A percentile compares a stretch with the other conserved stretches of the same genome.
Conservation (phyloP, 2,329 filamentous ascomycete genomes). For the Fusarium austroafricanum region DNA sequence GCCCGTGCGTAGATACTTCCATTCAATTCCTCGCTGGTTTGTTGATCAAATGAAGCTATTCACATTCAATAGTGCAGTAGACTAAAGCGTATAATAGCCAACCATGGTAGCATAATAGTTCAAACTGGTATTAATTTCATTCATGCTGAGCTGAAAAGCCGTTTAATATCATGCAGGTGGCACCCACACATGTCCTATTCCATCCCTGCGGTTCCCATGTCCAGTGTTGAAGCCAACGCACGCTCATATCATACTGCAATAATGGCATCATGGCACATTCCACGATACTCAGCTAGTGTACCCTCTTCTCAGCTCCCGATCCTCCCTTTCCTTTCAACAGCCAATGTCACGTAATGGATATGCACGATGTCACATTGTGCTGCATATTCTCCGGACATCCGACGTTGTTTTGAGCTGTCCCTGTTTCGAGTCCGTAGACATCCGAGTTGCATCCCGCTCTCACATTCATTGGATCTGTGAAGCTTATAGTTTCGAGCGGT, state of each 20-base stretch:
- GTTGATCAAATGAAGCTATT: constrained; percentile 5
- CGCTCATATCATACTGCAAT: neutral
- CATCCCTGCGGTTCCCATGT: neutral
- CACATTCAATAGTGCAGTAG: neutral
- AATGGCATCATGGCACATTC: neutral
- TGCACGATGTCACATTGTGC: constrained; percentile 32
- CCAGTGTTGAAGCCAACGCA: neutral
- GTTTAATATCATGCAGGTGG: constrained; percentile 26
- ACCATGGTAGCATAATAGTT: neutral
- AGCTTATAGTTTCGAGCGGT: neutral
- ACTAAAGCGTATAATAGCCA: neutral
- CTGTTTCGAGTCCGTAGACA: constrained; percentile 6
- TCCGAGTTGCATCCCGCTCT: constrained; percentile 2
- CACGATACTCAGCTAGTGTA: neutral
- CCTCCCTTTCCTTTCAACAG: neutral
- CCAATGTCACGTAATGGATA: constrained; percentile 25
- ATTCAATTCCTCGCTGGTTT: neutral
- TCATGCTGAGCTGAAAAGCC: neutral
- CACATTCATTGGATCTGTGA: neutral
- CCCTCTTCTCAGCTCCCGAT: constrained; percentile 20
- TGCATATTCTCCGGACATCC: constrained; percentile 11
- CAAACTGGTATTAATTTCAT: neutral
- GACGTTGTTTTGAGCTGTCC: constrained; percentile 8
- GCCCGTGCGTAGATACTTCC: constrained; percentile 9
- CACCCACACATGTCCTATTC: neutral